Conservation (phyloP, 805 yeast species). For the Schwanniomyces sp. region DNA sequence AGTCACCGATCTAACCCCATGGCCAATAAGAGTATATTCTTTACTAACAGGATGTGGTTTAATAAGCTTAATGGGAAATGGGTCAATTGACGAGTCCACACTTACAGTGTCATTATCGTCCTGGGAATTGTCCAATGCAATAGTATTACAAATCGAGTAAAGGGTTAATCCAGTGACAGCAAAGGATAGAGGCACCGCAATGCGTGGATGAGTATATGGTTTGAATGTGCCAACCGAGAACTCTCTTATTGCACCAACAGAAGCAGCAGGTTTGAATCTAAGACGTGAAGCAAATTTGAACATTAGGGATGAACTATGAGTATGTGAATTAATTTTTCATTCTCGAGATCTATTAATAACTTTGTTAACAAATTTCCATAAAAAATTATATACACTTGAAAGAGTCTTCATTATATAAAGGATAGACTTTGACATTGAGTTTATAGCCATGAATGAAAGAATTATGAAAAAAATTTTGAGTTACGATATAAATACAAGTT, state of each 20-base stretch:
- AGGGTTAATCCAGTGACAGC: slow-evolving; percentile 3
- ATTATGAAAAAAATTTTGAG: no score
- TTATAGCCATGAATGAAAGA: no score
- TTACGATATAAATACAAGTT: no score
- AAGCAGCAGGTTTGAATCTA: not conserved
- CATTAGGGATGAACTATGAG: not conserved
- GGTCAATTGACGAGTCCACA: slow-evolving; percentile 52
- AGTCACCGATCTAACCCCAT: slow-evolving; percentile 82
- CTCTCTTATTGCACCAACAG: not conserved
- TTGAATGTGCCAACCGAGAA: not conserved
- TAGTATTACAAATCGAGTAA: slow-evolving; percentile 3
- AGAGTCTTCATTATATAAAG: no score
- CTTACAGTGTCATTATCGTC: slow-evolving; percentile 24
- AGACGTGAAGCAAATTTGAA: not conserved
- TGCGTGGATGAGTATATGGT: not conserved
- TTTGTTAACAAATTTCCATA: no score
- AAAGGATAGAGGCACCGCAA: not conserved
- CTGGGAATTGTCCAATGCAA: slow-evolving; percentile 3
- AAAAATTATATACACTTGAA: no score
- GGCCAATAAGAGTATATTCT: slow-evolving; percentile 63
- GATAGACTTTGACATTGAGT: no score
- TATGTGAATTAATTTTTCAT: no score
- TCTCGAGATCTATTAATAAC: no score
- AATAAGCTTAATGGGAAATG: slow-evolving; percentile 38
- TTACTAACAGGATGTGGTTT: slow-evolving; percentile 20